Conservation (phyloP, 2,329 filamentous ascomycete genomes). For the Ophiostoma triangulosporum region DNA sequence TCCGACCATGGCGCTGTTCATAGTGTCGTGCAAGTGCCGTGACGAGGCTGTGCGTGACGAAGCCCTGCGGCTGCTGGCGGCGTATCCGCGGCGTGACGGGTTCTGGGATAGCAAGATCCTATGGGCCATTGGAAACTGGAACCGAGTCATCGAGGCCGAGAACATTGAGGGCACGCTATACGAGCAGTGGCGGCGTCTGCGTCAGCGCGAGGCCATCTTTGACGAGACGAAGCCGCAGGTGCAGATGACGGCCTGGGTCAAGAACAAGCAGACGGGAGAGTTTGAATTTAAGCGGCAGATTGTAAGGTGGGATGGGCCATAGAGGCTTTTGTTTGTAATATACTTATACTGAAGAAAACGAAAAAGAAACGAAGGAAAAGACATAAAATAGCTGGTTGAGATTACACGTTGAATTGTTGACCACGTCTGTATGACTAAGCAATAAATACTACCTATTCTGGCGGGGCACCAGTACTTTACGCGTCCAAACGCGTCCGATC, state of each 20-base stretch:
- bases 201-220: constrained; percentile 10
- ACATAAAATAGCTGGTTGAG: too few species aligned
- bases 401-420: too few species aligned
- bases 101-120: constrained; percentile 29
- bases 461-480: neutral
- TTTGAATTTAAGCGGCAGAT: constrained; percentile 7
- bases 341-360: too few species aligned
- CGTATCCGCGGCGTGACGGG: constrained; percentile 30
- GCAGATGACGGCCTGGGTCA: constrained; percentile 6
- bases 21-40: constrained; percentile 28
- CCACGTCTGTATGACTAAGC: too few species aligned
- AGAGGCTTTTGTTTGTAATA: neutral
- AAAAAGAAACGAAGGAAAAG: too few species aligned
- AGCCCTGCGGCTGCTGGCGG: constrained; percentile 25
- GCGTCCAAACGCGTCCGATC: neutral
- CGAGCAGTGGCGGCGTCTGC: constrained; percentile 18
- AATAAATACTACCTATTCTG: too few species aligned
- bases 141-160: constrained; percentile 17
- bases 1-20: constrained; percentile 30
- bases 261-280: constrained; percentile 5
- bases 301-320: constrained; percentile 4
- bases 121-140: constrained; percentile 22
- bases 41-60: constrained; percentile 25
- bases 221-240: constrained; percentile 9
- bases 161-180: constrained; percentile 22